Percentiles rank a stretch among this genome's conserved stretches.
Evolutionary conservation across 1,139 yeast genomes (phyloP).

Genomic region (Geotrichum carabidarum): DNA sequence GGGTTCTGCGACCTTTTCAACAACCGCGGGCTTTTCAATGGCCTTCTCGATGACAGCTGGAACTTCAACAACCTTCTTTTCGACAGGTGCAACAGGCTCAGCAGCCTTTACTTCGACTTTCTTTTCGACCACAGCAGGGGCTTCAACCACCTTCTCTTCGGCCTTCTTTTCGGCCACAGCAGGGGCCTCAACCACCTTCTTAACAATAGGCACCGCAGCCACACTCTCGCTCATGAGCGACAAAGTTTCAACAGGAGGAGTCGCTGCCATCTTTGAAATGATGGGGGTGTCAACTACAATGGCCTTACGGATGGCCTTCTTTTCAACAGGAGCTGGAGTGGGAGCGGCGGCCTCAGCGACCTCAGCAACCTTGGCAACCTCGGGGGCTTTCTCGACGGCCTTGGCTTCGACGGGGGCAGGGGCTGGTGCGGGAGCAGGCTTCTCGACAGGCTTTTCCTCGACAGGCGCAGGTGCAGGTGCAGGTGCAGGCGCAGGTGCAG

Average conservation of each 20-base stretch:
- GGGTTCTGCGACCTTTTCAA: slow-evolving; percentile 5
- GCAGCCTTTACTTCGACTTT: slow-evolving; percentile 5
- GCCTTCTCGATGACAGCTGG: not conserved
- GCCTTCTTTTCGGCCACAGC: not conserved
- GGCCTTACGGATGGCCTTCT: not conserved
- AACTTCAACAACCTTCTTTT: not conserved
- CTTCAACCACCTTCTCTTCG: not conserved
- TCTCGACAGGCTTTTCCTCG: not conserved
- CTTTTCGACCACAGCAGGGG: not conserved
- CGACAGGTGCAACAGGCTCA: slow-evolving; percentile 2
- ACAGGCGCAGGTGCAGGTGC: slow-evolving; percentile 1
- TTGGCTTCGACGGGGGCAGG: slow-evolving; percentile 4
- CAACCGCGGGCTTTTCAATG: slow-evolving; percentile 7
- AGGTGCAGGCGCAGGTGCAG: not conserved
- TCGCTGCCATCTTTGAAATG: too few species aligned
- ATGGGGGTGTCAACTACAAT: not conserved
- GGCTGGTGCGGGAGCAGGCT: not conserved
- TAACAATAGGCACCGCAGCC: not conserved
- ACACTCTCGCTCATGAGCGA: too few species aligned
- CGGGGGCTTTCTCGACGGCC: slow-evolving; percentile 1
- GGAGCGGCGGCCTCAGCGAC: too few species aligned
- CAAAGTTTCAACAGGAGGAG: slow-evolving; percentile 1
- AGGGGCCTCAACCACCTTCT: not conserved
- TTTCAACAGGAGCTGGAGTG: slow-evolving; percentile 4
- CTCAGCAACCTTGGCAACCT: not conserved